Evolutionary conservation across 1,284 basidiomycete species (phyloP).

Genomic region (Cutaneotrichosporon sp.): DNA sequence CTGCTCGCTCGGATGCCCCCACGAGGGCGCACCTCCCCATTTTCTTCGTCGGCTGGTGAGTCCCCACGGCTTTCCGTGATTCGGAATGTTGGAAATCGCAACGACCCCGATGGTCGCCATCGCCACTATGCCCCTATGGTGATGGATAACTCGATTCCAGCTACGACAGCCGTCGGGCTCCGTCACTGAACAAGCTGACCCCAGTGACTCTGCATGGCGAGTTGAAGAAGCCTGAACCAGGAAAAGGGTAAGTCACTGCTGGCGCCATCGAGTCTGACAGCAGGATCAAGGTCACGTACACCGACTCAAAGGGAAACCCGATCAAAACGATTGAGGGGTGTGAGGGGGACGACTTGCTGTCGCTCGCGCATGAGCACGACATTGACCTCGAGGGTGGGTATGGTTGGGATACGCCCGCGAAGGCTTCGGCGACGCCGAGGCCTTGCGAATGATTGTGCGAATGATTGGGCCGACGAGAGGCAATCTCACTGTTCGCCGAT

Average conservation of each 20-base stretch:
- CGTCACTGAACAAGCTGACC: conserved; percentile 3
- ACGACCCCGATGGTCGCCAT: no score
- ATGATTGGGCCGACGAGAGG: no score
- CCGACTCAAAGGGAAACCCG: conserved; percentile 74
- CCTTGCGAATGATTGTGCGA: neutral
- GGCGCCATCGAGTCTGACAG: neutral
- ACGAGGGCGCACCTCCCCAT: neutral
- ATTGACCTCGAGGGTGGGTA: conserved; percentile 88
- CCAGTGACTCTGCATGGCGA: conserved; percentile 49
- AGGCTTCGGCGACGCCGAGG: no score
- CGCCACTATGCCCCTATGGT: no score
- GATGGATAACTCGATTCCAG: no score
- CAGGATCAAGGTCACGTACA: conserved; percentile 84
- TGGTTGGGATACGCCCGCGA: neutral
- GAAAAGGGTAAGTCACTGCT: conserved; percentile 42
- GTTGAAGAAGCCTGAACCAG: conserved; percentile 54
- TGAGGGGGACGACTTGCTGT: conserved; percentile 88
- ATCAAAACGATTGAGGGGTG: conserved; percentile 87
- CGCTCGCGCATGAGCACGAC: conserved; percentile 91
- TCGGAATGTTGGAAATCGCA: no score
- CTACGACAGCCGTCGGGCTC: no score
- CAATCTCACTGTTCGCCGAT: no score
- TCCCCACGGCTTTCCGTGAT: no score
- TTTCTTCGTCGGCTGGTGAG: conserved; percentile 1
- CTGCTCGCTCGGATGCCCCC: neutral